A percentile compares a stretch with the other conserved stretches of the same genome.
Evolutionary conservation across 257 asterid species (phyloP).

Genomic region (Lycium ferocissimum): DNA sequence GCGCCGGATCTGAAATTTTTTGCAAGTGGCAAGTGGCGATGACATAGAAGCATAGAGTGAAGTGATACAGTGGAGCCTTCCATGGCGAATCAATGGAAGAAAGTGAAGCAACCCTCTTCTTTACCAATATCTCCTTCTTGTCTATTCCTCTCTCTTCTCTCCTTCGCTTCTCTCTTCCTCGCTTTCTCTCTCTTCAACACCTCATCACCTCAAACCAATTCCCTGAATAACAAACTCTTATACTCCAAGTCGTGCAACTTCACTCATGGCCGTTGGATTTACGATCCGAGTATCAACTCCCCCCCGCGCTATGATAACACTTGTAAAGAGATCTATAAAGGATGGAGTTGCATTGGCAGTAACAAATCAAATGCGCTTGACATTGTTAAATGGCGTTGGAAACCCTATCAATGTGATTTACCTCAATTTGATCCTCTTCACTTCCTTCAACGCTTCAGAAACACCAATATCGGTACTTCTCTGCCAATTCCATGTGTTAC

Average conservation of each 20-base stretch:
- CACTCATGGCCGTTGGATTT: constrained; percentile 81
- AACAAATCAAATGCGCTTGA: constrained; percentile 79
- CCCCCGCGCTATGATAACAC: constrained; percentile 79
- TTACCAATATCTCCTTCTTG: constrained; percentile 44
- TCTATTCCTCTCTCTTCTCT: constrained; percentile 57
- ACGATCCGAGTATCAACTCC: constrained; percentile 58
- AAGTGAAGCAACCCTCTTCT: constrained; percentile 38
- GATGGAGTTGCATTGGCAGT: constrained; percentile 93
- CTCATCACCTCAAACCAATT: neutral
- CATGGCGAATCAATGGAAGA: constrained; percentile 73
- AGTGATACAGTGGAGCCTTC: constrained; percentile 30
- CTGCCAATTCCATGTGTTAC: neutral
- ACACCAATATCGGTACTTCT: constrained; percentile 75
- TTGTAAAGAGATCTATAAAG: constrained; percentile 94
- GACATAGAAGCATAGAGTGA: neutral
- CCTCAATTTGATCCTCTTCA: constrained; percentile 71
- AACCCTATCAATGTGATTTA: constrained; percentile 79
- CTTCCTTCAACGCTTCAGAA: constrained; percentile 68
- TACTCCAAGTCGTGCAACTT: constrained; percentile 55
- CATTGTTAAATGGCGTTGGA: constrained; percentile 87
- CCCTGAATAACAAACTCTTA: neutral
- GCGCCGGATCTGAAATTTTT: neutral
- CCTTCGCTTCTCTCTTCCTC: constrained; percentile 59
- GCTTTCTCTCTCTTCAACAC: constrained; percentile 62
- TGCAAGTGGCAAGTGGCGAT: neutral